These are phyloP conservation scores for Aspergillus awamori DNA, from an alignment of 2,329 filamentous ascomycete species.

Conservation along the genomic window DNA sequence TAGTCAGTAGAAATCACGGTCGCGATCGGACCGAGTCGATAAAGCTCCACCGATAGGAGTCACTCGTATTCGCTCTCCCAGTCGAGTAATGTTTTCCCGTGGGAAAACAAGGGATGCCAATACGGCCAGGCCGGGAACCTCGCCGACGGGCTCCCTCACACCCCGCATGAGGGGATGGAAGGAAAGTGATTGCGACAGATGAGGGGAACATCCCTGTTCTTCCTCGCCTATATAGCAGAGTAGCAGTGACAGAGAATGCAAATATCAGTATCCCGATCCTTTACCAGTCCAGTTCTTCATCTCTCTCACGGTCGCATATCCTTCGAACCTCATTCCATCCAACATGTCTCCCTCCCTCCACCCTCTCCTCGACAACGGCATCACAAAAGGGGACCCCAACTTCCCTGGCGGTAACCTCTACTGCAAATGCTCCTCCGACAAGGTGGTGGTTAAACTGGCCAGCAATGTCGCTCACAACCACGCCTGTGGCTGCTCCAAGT, in stretches of 20 bases:
- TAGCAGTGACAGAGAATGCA: no score
- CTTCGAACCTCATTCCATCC: neutral
- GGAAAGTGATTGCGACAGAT: no score
- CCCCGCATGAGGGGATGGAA: neutral
- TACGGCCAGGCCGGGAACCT: neutral
- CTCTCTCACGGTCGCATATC: neutral
- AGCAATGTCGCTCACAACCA: slow-evolving; percentile 69
- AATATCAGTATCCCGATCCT: neutral
- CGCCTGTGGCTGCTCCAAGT: slow-evolving; percentile 71
- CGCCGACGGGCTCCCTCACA: neutral
- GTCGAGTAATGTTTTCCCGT: neutral
- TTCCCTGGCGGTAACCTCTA: slow-evolving; percentile 64
- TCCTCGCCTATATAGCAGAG: neutral
- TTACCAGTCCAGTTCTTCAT: neutral
- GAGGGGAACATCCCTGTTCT: neutral
- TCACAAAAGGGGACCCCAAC: slow-evolving; percentile 57
- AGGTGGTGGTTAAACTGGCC: slow-evolving; percentile 60
- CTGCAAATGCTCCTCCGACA: slow-evolving; percentile 61
- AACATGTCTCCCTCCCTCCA: slow-evolving; percentile 54
- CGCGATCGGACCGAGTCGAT: neutral
- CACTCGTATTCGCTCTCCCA: neutral
- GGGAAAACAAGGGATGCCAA: neutral
- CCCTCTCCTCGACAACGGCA: slow-evolving; percentile 64
- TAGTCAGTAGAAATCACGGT: neutral
- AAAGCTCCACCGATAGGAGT: neutral